Evolutionary conservation across 495 filamentous ascomycete species (phyloP).

Genomic region (Podospora bellae-mahoneyi): DNA sequence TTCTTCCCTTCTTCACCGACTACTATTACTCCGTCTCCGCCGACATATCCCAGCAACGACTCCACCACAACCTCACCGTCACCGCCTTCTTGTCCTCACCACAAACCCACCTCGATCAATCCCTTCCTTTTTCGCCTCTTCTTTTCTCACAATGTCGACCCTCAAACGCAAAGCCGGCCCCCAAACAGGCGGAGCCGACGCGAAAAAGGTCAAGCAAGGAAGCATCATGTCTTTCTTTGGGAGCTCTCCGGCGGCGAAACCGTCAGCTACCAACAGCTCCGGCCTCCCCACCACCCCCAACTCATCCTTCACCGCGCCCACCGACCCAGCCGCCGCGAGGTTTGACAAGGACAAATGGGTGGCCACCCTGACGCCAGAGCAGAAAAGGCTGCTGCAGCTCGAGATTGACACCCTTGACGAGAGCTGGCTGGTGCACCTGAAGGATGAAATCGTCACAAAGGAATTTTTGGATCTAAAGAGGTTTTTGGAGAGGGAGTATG

Average conservation of each 20-base stretch:
- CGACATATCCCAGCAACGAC: constrained; percentile 2
- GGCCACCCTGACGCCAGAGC: constrained; percentile 70
- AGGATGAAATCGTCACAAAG: constrained; percentile 70
- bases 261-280: constrained; percentile 22
- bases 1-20: not conserved
- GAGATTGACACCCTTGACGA: constrained; percentile 91
- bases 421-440: constrained; percentile 83
- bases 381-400: constrained; percentile 73
- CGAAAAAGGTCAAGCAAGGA: constrained; percentile 71
- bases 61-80: constrained; percentile 9
- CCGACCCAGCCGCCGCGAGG: constrained; percentile 41
- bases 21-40: not conserved
- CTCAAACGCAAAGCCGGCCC: constrained; percentile 68
- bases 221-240: constrained; percentile 56
- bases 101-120: not conserved
- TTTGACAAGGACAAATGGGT: constrained; percentile 92
- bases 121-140: not conserved
- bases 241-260: constrained; percentile 30
- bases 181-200: constrained; percentile 40
- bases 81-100: not conserved
- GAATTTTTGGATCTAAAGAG: constrained; percentile 84
- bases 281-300: constrained; percentile 15
- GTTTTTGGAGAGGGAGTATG: constrained; percentile 77
- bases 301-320: constrained; percentile 15
- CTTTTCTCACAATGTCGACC: constrained; percentile 39